Evolutionary conservation across 768 basidiomycete species (phyloP).

Genomic region (Hygrophoropsis aurantiaca): DNA sequence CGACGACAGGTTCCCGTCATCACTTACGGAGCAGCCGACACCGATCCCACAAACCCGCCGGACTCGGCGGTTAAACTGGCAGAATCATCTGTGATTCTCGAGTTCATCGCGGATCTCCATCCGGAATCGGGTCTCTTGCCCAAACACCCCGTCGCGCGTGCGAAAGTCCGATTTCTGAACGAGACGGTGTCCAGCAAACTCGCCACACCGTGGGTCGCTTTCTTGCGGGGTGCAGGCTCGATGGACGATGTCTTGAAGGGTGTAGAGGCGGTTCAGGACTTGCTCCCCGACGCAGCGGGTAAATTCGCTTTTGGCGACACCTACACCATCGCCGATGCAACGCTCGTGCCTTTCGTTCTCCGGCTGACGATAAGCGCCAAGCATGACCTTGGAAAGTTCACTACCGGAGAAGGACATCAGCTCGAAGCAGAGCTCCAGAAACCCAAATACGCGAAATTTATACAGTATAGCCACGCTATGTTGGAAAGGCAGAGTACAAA

Average conservation of each 20-base stretch:
- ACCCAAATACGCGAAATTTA: constrained; percentile 46
- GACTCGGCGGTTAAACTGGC: constrained; percentile 58
- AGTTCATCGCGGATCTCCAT: too few species aligned
- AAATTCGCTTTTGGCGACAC: constrained; percentile 34
- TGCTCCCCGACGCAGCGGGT: constrained; percentile 46
- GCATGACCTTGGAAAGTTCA: constrained; percentile 52
- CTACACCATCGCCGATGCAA: constrained; percentile 61
- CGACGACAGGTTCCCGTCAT: constrained; percentile 51
- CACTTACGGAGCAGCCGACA: constrained; percentile 52
- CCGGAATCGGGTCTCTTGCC: constrained; percentile 49
- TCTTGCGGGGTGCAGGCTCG: too few species aligned
- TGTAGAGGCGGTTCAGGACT: constrained; percentile 46
- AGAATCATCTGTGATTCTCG: constrained; percentile 63
- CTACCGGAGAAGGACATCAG: constrained; percentile 45
- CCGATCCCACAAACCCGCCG: constrained; percentile 53
- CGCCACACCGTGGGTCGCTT: too few species aligned
- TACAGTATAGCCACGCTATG: constrained; percentile 47
- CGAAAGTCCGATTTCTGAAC: constrained; percentile 61
- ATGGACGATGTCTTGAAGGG: too few species aligned
- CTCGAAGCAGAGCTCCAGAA: constrained; percentile 40
- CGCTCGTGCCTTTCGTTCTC: constrained; percentile 56
- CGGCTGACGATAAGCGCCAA: constrained; percentile 41
- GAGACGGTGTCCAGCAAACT: constrained; percentile 48
- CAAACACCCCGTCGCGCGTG: constrained; percentile 50
- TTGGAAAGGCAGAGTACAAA: constrained; percentile 51